Base-by-base conservation (phyloP, 805 yeast species). In the Teunomyces lycoperdinae region DNA sequence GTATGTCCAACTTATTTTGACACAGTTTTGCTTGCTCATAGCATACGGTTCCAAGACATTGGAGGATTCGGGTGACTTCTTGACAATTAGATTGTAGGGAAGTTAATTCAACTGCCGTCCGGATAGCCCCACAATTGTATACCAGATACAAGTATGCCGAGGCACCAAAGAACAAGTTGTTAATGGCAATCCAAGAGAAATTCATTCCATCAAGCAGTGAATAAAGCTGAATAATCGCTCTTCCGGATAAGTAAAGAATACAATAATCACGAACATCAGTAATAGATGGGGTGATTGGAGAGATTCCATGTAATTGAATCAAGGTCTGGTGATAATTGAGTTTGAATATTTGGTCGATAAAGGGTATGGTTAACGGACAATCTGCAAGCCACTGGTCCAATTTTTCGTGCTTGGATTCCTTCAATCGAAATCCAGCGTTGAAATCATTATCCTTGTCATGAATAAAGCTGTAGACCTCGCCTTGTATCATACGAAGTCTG, bases 111-210 rank as follows among this genome's bases (percentile, higher is more conserved):
- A 38, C 41, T 9, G 6, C 17, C 5, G 9, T 9, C 3, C 41
- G 41, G 11, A 38, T 38, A 9, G 41, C 30, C 9, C 13, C 29
- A 38, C 41, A 38, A 26, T 38, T 38, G 30, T 38, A 38, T 38
- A 38, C 41, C 41, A 38, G 41, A 38, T 38, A 26, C 41, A 38
- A 38, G 41, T 38, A 38, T 26, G 41, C 41, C 20, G 41, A 38
- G 8, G 41, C 41, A 9, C 41, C 41, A 26, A 38, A 26, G 14
- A 38, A 38, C 6, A 38, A 38, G 16, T 38, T 26, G n/a, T 38
- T 38, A 29, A 38, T 38, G 17, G 41, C 41, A 26, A 38, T 38
- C 30, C 41, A 38, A 28, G 41, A 38, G 9, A 20, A 38, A 16
- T 38, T 38, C 28, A 38, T 38, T 4, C 30, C 41, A 4, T 38